A percentile compares a stretch with the other conserved stretches of the same genome.
phyloP scores from a whole-genome alignment of 2,329 filamentous ascomycete genomes.

The Pyrenophora graminea region DNA sequence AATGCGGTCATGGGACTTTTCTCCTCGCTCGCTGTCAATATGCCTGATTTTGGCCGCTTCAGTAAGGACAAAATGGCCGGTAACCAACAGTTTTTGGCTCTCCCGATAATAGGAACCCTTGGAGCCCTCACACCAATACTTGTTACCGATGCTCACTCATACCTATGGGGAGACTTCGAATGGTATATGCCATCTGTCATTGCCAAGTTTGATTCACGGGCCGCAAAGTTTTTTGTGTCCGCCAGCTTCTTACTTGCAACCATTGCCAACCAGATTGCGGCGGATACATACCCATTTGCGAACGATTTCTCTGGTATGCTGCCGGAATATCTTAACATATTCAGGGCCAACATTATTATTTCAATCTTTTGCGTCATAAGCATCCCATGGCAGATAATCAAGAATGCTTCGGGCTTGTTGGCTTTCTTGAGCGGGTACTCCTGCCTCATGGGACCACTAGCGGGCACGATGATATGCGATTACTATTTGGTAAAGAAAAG shows the following conservation, averaged over 20 bases:
- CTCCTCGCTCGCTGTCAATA: slow-evolving; percentile 56
- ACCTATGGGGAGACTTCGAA: slow-evolving; percentile 52
- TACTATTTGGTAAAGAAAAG: slow-evolving; percentile 44
- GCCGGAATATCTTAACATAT: slow-evolving; percentile 46
- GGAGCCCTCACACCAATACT: slow-evolving; percentile 56
- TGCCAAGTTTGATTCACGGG: slow-evolving; percentile 50
- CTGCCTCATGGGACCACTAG: slow-evolving; percentile 44
- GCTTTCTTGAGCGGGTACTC: slow-evolving; percentile 45
- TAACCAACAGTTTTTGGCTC: slow-evolving; percentile 53
- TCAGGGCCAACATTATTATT: slow-evolving; percentile 42
- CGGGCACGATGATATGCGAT: slow-evolving; percentile 42
- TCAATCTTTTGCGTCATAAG: slow-evolving; percentile 41
- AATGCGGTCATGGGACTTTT: slow-evolving; percentile 57
- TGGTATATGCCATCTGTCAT: slow-evolving; percentile 57
- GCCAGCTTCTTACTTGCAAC: slow-evolving; percentile 50
- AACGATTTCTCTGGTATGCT: slow-evolving; percentile 42
- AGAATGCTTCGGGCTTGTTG: slow-evolving; percentile 41
- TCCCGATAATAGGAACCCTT: slow-evolving; percentile 54
- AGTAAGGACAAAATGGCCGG: slow-evolving; percentile 49
- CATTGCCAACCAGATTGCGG: slow-evolving; percentile 51
- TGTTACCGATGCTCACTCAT: slow-evolving; percentile 52
- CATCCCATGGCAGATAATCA: slow-evolving; percentile 46
- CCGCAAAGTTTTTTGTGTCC: slow-evolving; percentile 50
- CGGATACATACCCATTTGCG: slow-evolving; percentile 45
- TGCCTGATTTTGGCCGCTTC: slow-evolving; percentile 53